phyloP scores from a whole-genome alignment of 2,329 filamentous ascomycete genomes.

The Lecanosticta acicola region DNA sequence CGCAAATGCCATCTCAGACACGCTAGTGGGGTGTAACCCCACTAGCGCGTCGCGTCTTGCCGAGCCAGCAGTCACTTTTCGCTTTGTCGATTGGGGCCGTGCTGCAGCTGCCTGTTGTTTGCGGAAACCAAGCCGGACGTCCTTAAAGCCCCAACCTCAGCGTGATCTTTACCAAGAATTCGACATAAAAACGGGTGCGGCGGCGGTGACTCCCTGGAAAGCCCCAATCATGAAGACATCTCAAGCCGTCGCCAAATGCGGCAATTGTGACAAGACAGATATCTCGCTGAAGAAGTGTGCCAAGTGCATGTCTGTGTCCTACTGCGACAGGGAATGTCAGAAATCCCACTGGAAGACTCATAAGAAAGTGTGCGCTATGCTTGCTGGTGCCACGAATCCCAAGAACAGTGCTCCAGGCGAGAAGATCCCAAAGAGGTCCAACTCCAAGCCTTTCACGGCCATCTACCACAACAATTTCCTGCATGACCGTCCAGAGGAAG shows the following conservation, averaged over 20 bases:
- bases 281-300: conserved; percentile 20
- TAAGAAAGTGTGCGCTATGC: conserved; percentile 28
- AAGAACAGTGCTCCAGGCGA: background rate
- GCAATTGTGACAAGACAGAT: conserved; percentile 20
- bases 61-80: no score
- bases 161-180: no score
- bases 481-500: conserved; percentile 16
- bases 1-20: no score
- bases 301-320: conserved; percentile 28
- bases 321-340: conserved; percentile 34
- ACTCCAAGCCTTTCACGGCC: conserved; percentile 12
- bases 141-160: no score
- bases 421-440: background rate
- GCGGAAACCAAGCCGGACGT: no score
- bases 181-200: no score
- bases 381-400: background rate
- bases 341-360: conserved; percentile 32
- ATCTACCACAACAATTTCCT: conserved; percentile 19
- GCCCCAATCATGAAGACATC: conserved; percentile 19
- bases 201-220: no score
- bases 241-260: conserved; percentile 1
- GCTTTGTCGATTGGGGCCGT: no score
- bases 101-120: no score
- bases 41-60: no score
- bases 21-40: no score